These are phyloP conservation scores for Cruciata laevipes DNA, from an alignment of 257 asterid genomes.

Conservation along the genomic window DNA sequence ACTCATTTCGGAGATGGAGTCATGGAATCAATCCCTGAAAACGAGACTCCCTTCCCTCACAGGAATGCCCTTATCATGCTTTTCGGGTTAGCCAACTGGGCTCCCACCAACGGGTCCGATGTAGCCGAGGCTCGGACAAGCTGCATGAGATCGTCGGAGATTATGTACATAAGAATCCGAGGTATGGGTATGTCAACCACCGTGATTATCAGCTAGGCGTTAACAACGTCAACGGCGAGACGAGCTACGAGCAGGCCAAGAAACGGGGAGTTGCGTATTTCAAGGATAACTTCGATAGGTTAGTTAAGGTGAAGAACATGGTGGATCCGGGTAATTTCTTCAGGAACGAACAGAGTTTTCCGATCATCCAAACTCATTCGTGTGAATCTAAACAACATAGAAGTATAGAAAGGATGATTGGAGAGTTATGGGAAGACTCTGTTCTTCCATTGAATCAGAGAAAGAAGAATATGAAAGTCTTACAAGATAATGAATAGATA, in stretches of 20 bases:
- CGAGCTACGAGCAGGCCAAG: constrained; percentile 6
- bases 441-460: too few species aligned
- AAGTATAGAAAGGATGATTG: too few species aligned
- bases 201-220: constrained; percentile 16
- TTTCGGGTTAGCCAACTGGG: constrained; percentile 7
- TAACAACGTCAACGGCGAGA: constrained; percentile 5
- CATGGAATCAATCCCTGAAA: constrained; percentile 6
- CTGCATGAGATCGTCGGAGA: constrained; percentile 7
- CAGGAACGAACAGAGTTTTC: constrained; percentile 20
- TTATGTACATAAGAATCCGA: constrained; percentile 10
- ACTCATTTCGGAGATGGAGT: constrained; percentile 9
- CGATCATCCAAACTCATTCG: constrained; percentile 1
- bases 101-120: not conserved
- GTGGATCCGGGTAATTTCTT: constrained; percentile 19
- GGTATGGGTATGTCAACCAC: constrained; percentile 5
- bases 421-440: too few species aligned
- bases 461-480: too few species aligned
- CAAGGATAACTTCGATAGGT: constrained; percentile 14
- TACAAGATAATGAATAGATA: too few species aligned
- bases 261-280: constrained; percentile 10
- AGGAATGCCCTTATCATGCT: not conserved
- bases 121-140: not conserved
- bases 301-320: constrained; percentile 12
- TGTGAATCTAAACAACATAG: too few species aligned
- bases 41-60: constrained; percentile 10